Evolutionary conservation across 2,329 filamentous ascomycete species (phyloP).

Genomic region (Phaeomoniella chlamydospora): DNA sequence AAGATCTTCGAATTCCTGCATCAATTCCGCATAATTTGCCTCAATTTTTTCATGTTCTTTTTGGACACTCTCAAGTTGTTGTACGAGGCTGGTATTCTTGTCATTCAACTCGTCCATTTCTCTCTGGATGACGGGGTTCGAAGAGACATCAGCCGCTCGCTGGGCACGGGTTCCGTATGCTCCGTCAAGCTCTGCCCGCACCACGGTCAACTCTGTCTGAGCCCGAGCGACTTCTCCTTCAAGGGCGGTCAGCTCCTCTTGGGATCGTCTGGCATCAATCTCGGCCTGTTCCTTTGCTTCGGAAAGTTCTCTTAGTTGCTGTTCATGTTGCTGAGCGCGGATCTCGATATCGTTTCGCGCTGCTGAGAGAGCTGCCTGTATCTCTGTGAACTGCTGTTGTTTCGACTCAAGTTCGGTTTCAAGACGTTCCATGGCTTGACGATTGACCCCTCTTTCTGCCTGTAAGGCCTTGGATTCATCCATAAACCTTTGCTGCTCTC

Average conservation of each 20-base stretch:
- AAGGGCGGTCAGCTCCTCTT: constrained; percentile 36
- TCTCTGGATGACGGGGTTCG: constrained; percentile 41
- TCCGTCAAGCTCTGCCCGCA: constrained; percentile 78
- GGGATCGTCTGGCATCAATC: constrained; percentile 23
- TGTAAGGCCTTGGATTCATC: constrained; percentile 15
- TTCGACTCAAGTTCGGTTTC: constrained; percentile 7
- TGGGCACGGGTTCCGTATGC: constrained; percentile 72
- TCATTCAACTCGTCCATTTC: constrained; percentile 42
- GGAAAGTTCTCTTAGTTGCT: constrained; percentile 5
- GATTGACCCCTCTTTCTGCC: constrained; percentile 15
- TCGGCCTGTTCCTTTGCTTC: constrained; percentile 16
- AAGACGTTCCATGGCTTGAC: constrained; percentile 17
- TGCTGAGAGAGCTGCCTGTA: constrained; percentile 12
- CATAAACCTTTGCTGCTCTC: constrained; percentile 17
- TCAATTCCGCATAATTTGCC: constrained; percentile 14
- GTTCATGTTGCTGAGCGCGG: constrained; percentile 4
- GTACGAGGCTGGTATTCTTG: constrained; percentile 29
- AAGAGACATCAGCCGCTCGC: constrained; percentile 50
- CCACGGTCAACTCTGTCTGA: constrained; percentile 75
- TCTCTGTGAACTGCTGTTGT: constrained; percentile 13
- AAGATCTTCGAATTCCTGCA: constrained; percentile 18
- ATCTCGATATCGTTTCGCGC: constrained; percentile 8
- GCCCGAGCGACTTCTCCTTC: constrained; percentile 51
- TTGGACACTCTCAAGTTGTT: constrained; percentile 31
- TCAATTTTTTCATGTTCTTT: constrained; percentile 15